A percentile compares a stretch with the other conserved stretches of the same genome.
phyloP scores from a whole-genome alignment of 768 basidiomycete species.

The Pleurotus salmoneostramineus region DNA sequence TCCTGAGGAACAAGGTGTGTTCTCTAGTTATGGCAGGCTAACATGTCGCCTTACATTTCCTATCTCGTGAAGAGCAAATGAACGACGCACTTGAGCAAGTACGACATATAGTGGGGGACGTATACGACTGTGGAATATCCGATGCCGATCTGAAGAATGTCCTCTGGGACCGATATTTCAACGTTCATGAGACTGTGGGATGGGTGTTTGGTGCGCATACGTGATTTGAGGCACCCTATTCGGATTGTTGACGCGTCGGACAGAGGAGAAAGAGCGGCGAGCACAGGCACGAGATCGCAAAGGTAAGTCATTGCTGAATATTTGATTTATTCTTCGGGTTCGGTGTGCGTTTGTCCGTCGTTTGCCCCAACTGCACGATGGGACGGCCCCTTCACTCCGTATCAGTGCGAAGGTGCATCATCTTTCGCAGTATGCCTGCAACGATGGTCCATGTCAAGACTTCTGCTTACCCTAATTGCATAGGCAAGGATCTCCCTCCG shows the following conservation, averaged over 20 bases:
- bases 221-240: neutral
- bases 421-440: slow-evolving; percentile 16
- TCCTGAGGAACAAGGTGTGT: slow-evolving; percentile 74
- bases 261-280: slow-evolving; percentile 69
- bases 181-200: slow-evolving; percentile 70
- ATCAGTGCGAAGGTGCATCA: slow-evolving; percentile 66
- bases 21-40: slow-evolving; percentile 8
- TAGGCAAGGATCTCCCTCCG: slow-evolving; percentile 15
- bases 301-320: slow-evolving; percentile 62
- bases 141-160: slow-evolving; percentile 74
- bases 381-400: slow-evolving; percentile 21
- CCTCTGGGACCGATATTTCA: slow-evolving; percentile 87
- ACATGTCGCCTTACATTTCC: slow-evolving; percentile 5
- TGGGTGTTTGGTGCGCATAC: slow-evolving; percentile 68
- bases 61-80: slow-evolving; percentile 49
- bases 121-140: slow-evolving; percentile 60
- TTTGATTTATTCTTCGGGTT: slow-evolving; percentile 22
- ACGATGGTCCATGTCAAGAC: slow-evolving; percentile 4
- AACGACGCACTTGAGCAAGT: slow-evolving; percentile 68
- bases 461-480: neutral
- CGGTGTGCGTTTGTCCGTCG: slow-evolving; percentile 12
- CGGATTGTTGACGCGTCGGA: slow-evolving; percentile 11
- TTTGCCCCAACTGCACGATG: slow-evolving; percentile 10
- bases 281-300: slow-evolving; percentile 67
- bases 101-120: slow-evolving; percentile 61